Evolutionary conservation across 371 early-diverging fungal genomes (phyloP).

Genomic region (Mucor sp.): DNA sequence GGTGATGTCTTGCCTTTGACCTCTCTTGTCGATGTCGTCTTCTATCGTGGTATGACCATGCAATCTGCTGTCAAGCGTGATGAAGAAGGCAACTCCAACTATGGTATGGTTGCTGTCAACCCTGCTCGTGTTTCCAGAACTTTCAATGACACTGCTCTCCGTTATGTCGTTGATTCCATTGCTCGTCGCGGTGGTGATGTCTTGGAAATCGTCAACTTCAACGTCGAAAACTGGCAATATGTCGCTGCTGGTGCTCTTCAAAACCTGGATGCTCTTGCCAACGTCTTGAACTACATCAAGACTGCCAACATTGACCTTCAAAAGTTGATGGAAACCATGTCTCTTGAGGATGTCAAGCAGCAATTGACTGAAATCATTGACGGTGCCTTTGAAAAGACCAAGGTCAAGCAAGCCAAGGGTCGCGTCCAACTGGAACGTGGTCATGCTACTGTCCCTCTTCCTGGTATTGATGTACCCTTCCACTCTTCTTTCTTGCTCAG

Average conservation of each 20-base stretch:
- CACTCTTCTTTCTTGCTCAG: slow-evolving; percentile 91
- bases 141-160: slow-evolving; percentile 85
- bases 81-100: slow-evolving; percentile 80
- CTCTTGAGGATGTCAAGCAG: slow-evolving; percentile 85
- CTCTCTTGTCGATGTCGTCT: slow-evolving; percentile 89
- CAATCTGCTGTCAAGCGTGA: slow-evolving; percentile 93
- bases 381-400: slow-evolving; percentile 73
- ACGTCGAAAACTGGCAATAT: slow-evolving; percentile 96
- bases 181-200: slow-evolving; percentile 77
- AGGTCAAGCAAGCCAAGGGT: slow-evolving; percentile 67
- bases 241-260: slow-evolving; percentile 91
- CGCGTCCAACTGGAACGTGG: slow-evolving; percentile 83
- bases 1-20: slow-evolving; percentile 89
- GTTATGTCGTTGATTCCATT: slow-evolving; percentile 82
- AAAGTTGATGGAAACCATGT: slow-evolving; percentile 85
- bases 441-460: slow-evolving; percentile 89
- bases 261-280: slow-evolving; percentile 79
- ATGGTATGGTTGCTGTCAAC: slow-evolving; percentile 96
- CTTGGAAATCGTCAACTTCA: slow-evolving; percentile 96
- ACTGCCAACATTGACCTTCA: slow-evolving; percentile 79
- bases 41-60: slow-evolving; percentile 98
- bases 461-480: slow-evolving; percentile 97
- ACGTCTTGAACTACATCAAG: slow-evolving; percentile 83
- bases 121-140: slow-evolving; percentile 88
- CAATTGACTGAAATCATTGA: slow-evolving; percentile 81